Percentiles rank a stretch among this genome's conserved stretches.
phyloP scores from a whole-genome alignment of 106 monocot genomes.

The Cymbidium sinense region DNA sequence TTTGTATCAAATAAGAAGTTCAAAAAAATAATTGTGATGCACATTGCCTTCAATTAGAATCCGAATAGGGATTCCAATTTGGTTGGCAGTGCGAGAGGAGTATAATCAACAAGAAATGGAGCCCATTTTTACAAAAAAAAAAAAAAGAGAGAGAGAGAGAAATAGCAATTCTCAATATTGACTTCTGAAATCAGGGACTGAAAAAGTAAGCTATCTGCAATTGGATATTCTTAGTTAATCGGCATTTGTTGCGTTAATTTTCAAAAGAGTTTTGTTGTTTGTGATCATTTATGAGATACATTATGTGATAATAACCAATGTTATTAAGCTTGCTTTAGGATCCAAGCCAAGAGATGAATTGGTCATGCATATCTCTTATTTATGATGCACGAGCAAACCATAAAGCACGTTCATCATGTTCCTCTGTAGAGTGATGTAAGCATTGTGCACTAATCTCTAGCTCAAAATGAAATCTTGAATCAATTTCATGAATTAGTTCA shows the following conservation, averaged over 20 bases:
- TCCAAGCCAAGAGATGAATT: neutral
- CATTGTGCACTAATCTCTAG: neutral
- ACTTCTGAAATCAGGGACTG: too few species aligned
- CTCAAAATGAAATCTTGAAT: neutral
- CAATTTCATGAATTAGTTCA: neutral
- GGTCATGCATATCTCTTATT: neutral
- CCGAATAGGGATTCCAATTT: too few species aligned
- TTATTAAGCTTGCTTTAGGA: neutral
- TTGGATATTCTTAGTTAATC: too few species aligned
- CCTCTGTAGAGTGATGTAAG: neutral
- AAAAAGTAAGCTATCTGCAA: too few species aligned
- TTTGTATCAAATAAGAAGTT: too few species aligned
- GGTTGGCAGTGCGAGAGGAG: too few species aligned
- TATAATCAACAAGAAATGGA: too few species aligned
- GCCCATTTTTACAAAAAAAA: too few species aligned
- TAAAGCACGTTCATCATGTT: neutral
- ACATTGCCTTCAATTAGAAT: too few species aligned
- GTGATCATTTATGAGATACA: neutral
- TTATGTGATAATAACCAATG: neutral
- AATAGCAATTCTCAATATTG: too few species aligned
- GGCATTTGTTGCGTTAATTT: neutral
- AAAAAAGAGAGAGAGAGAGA: too few species aligned
- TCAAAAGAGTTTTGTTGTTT: neutral
- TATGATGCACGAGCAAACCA: neutral
- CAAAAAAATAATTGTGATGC: too few species aligned